Evolutionary conservation across 331 rosid genomes (phyloP), one percentile per base, ranked within the genome.

Genomic region (Rosa hybrid): DNA sequence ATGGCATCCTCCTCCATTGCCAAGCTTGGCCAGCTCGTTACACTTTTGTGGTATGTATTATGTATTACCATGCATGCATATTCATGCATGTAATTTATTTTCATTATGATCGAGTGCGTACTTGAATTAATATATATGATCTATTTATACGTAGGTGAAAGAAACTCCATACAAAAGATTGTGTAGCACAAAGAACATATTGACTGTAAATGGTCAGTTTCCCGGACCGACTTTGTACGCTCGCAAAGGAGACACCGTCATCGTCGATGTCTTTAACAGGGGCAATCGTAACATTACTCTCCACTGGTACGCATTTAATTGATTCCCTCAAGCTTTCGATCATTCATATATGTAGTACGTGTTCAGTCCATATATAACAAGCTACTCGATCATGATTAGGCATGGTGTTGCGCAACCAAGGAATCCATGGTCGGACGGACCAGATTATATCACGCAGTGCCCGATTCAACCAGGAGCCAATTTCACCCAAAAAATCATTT

Each of bases 351-450:
- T 10, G 23, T 71, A 71, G 48, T 44, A 44, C 23, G 5, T 71
- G 20, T 45, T 20, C 12, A 68, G n/a, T 2, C 3, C 23, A 53
- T 25, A 12, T 13, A 49, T 13, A 20, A 53, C n/a, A 14, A 44
- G 9, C 10, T 44, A 44, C 48, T 44, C 9, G 48, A 44, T 44
- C 48, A 44, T 44, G 59, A 53, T 49, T 57, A 87, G 90, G 89
- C 90, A 89, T 82, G 90, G 92, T 77, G 90, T 89, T 49, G 75
- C 53, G 12, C 88, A 85, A 59, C 90, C 89, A 41, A 81, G 87
- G n/a, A 77, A 89, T 83, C 86, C 92, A 70, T 89, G 90, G 92
- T 59, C 88, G 9, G 90, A 89, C 46, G 92, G 92, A 50, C 90
- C 90, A 27, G 82, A 74, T 13, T 87, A 81, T 65, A 85, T 87